These are phyloP conservation scores for Vanrija sp. DNA, from an alignment of 1,284 basidiomycete species.

Conservation along the genomic window DNA sequence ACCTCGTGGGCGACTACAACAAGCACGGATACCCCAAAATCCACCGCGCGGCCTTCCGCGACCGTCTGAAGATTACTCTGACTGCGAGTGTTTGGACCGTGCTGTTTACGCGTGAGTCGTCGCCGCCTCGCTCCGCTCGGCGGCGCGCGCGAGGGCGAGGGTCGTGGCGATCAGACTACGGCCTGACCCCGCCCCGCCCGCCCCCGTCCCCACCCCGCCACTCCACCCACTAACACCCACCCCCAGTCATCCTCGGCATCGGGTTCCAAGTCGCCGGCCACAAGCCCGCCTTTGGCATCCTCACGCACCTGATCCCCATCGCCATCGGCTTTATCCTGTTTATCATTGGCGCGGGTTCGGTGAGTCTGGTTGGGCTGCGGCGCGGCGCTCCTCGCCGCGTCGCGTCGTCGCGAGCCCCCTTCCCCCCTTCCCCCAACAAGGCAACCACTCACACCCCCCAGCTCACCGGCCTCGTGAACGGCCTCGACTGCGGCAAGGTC, in stretches of 20 bases:
- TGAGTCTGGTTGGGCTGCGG: too few relatives aligned
- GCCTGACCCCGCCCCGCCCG: too few relatives aligned
- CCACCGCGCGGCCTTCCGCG: conserved; percentile 38
- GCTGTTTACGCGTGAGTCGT: conserved; percentile 26
- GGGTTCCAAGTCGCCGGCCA: conserved; percentile 43
- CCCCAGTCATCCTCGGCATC: conserved; percentile 42
- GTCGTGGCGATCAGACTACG: too few relatives aligned
- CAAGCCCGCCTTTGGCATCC: conserved; percentile 45
- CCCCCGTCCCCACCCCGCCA: not conserved
- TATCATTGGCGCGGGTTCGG: conserved; percentile 45
- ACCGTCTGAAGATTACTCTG: conserved; percentile 48
- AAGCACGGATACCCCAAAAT: conserved; percentile 41
- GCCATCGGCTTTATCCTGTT: conserved; percentile 47
- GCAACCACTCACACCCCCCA: too few relatives aligned
- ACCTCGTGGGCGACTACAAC: conserved; percentile 39
- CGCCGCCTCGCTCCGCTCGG: not conserved
- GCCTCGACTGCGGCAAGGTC: conserved; percentile 37
- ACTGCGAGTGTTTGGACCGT: conserved; percentile 45
- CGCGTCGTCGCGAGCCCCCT: too few relatives aligned
- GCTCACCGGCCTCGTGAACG: conserved; percentile 45
- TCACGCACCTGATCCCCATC: conserved; percentile 44
- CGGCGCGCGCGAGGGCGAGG: too few relatives aligned
- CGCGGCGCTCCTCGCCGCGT: too few relatives aligned
- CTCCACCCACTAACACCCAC: not conserved
- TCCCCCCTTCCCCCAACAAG: too few relatives aligned